These are phyloP conservation scores for Eremochloa ophiuroides DNA, from an alignment of 176 grass and related monocot genomes.

Conservation along the genomic window DNA sequence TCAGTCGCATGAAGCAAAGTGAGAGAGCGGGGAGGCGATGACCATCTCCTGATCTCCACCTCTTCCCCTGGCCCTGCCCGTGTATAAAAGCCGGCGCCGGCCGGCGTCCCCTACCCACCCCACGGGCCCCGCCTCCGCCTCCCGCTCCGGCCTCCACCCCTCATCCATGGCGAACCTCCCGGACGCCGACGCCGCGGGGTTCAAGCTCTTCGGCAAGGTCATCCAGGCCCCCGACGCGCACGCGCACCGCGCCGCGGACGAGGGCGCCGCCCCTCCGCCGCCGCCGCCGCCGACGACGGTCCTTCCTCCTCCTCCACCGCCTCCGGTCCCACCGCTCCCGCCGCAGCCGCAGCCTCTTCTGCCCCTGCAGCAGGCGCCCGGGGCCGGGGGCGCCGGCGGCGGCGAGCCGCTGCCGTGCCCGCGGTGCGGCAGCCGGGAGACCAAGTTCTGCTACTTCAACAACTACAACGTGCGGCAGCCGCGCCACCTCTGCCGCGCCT, in stretches of 20 bases:
- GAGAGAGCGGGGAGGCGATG: slow-evolving; percentile 4
- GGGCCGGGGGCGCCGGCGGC: background rate
- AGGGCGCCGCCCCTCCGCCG: background rate
- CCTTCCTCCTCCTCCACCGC: background rate
- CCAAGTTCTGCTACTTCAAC: slow-evolving; percentile 99
- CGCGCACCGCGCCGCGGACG: background rate
- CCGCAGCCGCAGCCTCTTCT: slow-evolving; percentile 17
- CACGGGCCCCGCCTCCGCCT: background rate
- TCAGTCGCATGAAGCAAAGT: slow-evolving; percentile 34
- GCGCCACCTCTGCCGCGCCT: slow-evolving; percentile 92
- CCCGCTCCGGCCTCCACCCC: background rate
- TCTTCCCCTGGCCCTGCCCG: background rate
- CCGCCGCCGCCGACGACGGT: background rate
- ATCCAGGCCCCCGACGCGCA: slow-evolving; percentile 51
- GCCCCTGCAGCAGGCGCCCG: background rate
- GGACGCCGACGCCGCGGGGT: slow-evolving; percentile 35
- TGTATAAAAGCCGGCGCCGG: slow-evolving; percentile 22
- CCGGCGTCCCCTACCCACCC: slow-evolving; percentile 12
- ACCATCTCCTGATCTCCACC: background rate
- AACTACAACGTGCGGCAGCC: slow-evolving; percentile 99
- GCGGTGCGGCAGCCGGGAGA: slow-evolving; percentile 87
- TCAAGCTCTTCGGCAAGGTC: slow-evolving; percentile 94
- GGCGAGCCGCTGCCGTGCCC: slow-evolving; percentile 66
- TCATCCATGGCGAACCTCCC: slow-evolving; percentile 40
- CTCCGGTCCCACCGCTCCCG: background rate